These are phyloP conservation scores for Dacryopinax primogenitus DNA, from an alignment of 768 basidiomycete genomes.

Conservation along the genomic window DNA sequence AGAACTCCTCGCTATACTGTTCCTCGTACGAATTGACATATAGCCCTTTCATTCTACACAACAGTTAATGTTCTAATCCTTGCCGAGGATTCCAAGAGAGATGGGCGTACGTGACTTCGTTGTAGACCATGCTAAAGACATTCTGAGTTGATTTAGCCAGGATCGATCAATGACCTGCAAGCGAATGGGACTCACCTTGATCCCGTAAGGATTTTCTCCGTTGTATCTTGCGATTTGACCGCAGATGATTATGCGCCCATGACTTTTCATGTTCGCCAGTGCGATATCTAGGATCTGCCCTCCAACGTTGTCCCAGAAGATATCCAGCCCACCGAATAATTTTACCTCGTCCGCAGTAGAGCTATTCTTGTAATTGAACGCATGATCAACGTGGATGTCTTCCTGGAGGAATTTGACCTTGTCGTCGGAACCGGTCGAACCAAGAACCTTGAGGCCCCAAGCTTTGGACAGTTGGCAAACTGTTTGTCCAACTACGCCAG, in stretches of 20 bases:
- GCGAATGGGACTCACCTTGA: slow-evolving; percentile 20
- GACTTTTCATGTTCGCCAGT: slow-evolving; percentile 2
- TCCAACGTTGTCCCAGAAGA: slow-evolving; percentile 29
- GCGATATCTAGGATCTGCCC: slow-evolving; percentile 25
- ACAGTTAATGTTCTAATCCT: no score
- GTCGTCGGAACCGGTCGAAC: slow-evolving; percentile 57
- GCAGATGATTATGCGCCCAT: slow-evolving; percentile 9
- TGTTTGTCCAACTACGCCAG: slow-evolving; percentile 71
- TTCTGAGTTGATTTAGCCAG: no score
- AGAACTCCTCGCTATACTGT: slow-evolving; percentile 35
- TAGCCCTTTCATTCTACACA: no score
- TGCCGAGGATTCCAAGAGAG: no score
- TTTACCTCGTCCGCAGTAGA: neutral
- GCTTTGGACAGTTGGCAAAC: slow-evolving; percentile 35
- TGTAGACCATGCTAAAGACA: no score
- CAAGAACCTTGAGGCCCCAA: slow-evolving; percentile 48
- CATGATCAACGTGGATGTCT: slow-evolving; percentile 48
- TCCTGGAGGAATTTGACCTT: slow-evolving; percentile 49
- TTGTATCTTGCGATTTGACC: slow-evolving; percentile 14
- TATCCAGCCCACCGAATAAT: slow-evolving; percentile 15
- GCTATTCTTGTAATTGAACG: slow-evolving; percentile 61
- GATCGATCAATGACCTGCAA: no score
- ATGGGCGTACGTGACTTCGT: no score
- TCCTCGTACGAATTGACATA: no score
- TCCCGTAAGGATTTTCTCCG: slow-evolving; percentile 20